Conservation (phyloP, 257 asterid species). For the Schizonepeta tenuifolia region DNA sequence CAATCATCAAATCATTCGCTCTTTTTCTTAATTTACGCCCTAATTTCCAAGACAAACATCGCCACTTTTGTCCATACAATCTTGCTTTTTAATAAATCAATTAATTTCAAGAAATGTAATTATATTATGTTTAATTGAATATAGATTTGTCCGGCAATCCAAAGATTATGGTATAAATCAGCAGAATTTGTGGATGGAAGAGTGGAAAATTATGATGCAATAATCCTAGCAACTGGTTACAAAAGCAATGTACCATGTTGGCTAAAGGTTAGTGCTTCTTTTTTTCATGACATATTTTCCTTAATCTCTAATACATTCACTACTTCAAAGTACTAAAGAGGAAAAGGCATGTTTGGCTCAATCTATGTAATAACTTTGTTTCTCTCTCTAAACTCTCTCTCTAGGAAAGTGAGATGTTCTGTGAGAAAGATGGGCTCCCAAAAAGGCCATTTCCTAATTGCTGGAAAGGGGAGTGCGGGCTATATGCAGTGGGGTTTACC, state of each 20-base stretch:
- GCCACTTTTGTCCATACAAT: constrained; percentile 44
- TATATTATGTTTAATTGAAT: not conserved
- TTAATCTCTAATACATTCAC: not conserved
- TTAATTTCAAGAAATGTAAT: not conserved
- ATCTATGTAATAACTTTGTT: not conserved
- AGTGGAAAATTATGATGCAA: constrained; percentile 57
- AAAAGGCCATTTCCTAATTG: constrained; percentile 91
- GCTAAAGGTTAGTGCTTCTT: constrained; percentile 51
- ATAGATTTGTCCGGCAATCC: constrained; percentile 60
- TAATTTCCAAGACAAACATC: constrained; percentile 14
- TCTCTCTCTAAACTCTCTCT: not conserved
- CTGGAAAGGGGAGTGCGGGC: constrained; percentile 91
- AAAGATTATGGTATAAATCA: constrained; percentile 44
- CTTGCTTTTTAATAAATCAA: not conserved
- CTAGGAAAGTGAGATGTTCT: constrained; percentile 81
- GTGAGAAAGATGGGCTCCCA: constrained; percentile 88
- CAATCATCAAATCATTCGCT: no score
- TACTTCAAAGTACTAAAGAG: not conserved
- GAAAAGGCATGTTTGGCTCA: constrained; percentile 35
- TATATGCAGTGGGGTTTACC: constrained; percentile 95
- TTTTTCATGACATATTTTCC: not conserved
- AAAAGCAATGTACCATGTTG: constrained; percentile 76
- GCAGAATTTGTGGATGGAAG: constrained; percentile 63
- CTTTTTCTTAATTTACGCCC: no score
- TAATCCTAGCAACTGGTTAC: constrained; percentile 75